Evolutionary conservation across 2,329 filamentous ascomycete genomes (phyloP).

Genomic region (Chaetomiaceae sp.): DNA sequence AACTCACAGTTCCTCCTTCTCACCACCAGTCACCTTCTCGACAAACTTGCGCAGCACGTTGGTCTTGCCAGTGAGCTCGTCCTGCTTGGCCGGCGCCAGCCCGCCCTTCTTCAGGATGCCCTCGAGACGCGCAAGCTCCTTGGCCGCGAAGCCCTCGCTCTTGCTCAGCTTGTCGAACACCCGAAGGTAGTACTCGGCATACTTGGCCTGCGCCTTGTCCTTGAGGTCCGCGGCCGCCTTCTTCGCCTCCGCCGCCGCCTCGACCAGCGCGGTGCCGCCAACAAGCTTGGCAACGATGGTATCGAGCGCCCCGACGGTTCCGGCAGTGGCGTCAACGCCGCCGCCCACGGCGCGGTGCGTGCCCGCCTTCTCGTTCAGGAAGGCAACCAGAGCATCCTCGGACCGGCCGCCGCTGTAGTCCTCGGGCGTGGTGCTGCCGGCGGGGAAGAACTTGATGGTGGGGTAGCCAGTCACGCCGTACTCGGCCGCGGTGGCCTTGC

Average conservation of each 20-base stretch:
- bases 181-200: slow-evolving; percentile 89
- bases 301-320: slow-evolving; percentile 76
- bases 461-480: slow-evolving; percentile 83
- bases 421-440: slow-evolving; percentile 66
- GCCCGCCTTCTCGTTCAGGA: slow-evolving; percentile 82
- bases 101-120: slow-evolving; percentile 81
- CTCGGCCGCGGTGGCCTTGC: slow-evolving; percentile 68
- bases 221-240: slow-evolving; percentile 62
- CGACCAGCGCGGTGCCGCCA: slow-evolving; percentile 54
- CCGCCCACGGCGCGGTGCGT: slow-evolving; percentile 80
- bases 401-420: slow-evolving; percentile 69
- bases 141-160: slow-evolving; percentile 72
- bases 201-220: slow-evolving; percentile 61
- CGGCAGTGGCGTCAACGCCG: slow-evolving; percentile 68
- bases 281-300: slow-evolving; percentile 69
- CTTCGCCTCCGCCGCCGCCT: slow-evolving; percentile 64
- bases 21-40: slow-evolving; percentile 45
- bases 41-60: slow-evolving; percentile 82
- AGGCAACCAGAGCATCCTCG: slow-evolving; percentile 70
- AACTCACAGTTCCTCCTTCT: slow-evolving; percentile 65
- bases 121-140: slow-evolving; percentile 77
- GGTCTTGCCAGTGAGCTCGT: slow-evolving; percentile 78
- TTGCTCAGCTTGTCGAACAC: slow-evolving; percentile 78
- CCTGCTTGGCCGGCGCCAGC: slow-evolving; percentile 75
- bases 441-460: slow-evolving; percentile 96